These are phyloP conservation scores for Paracoccidioides brasiliensis DNA, from an alignment of 2,329 filamentous ascomycete genomes.

Conservation along the genomic window DNA sequence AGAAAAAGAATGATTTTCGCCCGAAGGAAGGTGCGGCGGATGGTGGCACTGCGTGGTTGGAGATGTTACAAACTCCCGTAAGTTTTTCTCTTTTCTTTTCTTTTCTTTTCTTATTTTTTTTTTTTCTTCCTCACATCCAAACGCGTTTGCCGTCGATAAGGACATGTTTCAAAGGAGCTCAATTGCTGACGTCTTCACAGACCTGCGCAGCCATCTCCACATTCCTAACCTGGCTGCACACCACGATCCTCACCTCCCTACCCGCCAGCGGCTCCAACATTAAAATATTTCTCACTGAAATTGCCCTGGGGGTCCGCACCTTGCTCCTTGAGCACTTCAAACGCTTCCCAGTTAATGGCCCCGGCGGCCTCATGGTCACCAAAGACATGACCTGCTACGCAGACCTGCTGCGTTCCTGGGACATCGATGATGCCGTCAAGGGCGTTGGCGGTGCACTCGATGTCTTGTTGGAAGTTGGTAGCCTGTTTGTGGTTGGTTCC, in stretches of 20 bases:
- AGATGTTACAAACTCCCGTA: conserved; percentile 64
- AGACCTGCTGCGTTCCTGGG: conserved; percentile 72
- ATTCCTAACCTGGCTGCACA: conserved; percentile 60
- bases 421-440: conserved; percentile 50
- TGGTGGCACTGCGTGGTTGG: conserved; percentile 39
- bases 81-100: conserved; percentile 9
- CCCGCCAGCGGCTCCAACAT: conserved; percentile 56
- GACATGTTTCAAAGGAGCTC: conserved; percentile 6
- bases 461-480: conserved; percentile 82
- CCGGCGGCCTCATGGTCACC: conserved; percentile 85
- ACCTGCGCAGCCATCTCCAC: conserved; percentile 71
- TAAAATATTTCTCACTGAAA: conserved; percentile 67
- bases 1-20: conserved; percentile 81
- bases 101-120: no score
- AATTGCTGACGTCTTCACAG: conserved; percentile 10
- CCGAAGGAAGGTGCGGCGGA: conserved; percentile 59
- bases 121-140: background rate
- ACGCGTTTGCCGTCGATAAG: background rate
- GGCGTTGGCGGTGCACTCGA: conserved; percentile 51
- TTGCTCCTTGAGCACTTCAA: conserved; percentile 88
- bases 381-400: conserved; percentile 94
- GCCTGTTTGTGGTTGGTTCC: conserved; percentile 83
- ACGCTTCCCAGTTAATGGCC: conserved; percentile 82
- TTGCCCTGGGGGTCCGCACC: conserved; percentile 63
- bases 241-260: conserved; percentile 52